Base-by-base conservation (phyloP, 495 filamentous ascomycete genomes). In the Pyrenula aspistea region DNA sequence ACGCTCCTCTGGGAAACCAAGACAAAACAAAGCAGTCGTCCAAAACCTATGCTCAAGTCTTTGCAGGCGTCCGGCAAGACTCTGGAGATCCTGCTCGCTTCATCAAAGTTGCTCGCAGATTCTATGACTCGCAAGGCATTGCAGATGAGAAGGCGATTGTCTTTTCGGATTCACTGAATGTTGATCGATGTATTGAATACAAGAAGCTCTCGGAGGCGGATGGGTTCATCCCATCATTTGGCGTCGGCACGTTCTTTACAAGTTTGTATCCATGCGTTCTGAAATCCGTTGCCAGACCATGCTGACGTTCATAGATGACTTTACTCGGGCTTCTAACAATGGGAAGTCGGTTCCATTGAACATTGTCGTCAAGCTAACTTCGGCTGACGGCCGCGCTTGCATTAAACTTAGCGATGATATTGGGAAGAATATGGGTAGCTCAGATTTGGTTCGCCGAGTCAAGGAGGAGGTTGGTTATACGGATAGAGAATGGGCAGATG, bases 351-450 rank as follows among this genome's bases (percentile, higher is more conserved):
- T 81, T n/a, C 93, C 93, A 0, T 77, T 98, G 19, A 98, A 98
- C 61, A 98, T 98, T 60, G 93, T 98, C 60, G 95, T 98, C 73
- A 98, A 98, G 72, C 78, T 98, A 51, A 83, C 86, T 55, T 88
- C 87, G 12, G 93, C 91, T 0, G 81, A 74, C 21, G 91, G 91
- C 8, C 79, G 82, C n/a, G 83, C 86, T 0, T 90, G 91, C 0
- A 79, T 98, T 62, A 98, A 98, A 76, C 89, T 98, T 58, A 96
- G 92, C 61, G 93, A 98, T 66, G 96, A 97, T 65, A 79, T 88
- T 63, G 90, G 91, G 49, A 98, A 98, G 77, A 97, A 97, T 59
- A 97, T 90, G 0, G 93, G 93, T 12, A 88, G 96, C 61, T 78
- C 80, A 62, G 76, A 72, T 24, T 90, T 83, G 10, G 87, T 98